Evolutionary conservation across 768 basidiomycete species (phyloP), one percentile per base, ranked within the genome.

Genomic region (Cystobasidium onofrii): DNA sequence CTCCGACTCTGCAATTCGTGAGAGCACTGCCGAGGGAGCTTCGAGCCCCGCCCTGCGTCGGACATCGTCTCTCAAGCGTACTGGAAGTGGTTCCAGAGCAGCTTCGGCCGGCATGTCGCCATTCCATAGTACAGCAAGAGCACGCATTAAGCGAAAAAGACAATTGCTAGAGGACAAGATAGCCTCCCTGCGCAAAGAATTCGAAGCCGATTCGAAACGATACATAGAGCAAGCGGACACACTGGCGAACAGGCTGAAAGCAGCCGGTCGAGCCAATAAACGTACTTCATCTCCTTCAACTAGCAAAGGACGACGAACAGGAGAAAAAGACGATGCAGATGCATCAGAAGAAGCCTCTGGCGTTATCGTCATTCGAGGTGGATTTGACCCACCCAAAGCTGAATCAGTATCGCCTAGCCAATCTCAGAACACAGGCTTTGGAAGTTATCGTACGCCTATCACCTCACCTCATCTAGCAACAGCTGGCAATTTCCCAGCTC

Each of bases 71-170:
- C 46, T 50, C 46, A 50, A 50, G 46, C 46, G 46, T 20, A 50
- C 46, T 20, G 46, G 46, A 20, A 50, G 46, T n/a, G 46, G 46
- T 50, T 3, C 9, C 18, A 50, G 46, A 50, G 46, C 46, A 50
- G 9, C 46, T 3, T 50, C 46, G 4, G n/a, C 46, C 20, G 46
- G 46, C 17, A 44, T 25, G 9, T 39, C 34, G 17, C 17, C 63
- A 2, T 64, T 39, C 33, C 63, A 64, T 43, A 43, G 25, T 15
- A 41, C 25, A 41, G 63, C 63, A 33, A 64, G 63, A 64, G 63
- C 31, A 7, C 39, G 46, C n/a, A 67, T 67, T 44, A 67, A 67
- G 65, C 27, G 39, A 12, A 44, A 67, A 3, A 67, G 52, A 44
- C 43, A 44, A 52, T 43, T 39, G 6, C 44, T 67, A 20, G 65